Base-by-base conservation (phyloP, 805 yeast genomes). In the Saturnispora dispora region DNA sequence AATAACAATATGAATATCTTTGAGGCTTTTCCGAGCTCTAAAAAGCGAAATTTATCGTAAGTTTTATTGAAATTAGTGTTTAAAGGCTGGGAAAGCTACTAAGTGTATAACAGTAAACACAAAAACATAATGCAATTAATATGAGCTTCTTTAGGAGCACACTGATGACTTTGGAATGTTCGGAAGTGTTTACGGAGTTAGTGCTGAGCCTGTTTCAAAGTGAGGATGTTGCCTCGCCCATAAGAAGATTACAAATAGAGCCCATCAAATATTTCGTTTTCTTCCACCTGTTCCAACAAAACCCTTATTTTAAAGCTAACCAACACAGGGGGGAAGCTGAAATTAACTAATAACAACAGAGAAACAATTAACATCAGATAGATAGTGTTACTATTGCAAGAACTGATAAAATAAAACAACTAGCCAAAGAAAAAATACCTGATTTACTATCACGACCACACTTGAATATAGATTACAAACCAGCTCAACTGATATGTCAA, bases 401-500 rank as follows among this genome's bases (percentile, higher is more conserved):
- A 30, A 30, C 33, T 2, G n/a, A 30, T 30, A 9, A 30, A 13
- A 30, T 9, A 30, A 13, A 30, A 13, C 33, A 30, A 30, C 13
- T 30, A 11, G 10, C 15, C 13, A 13, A 9, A 30, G 15, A 17
- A 37, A 10, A 20, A 6, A 37, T 37, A 37, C 41, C 22, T 11
- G 23, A 20, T 17, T 37, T 10, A 37, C 41, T 7, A 37, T 37
- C 22, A 18, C 41, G 17, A 18, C 41, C 41, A 37, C 22, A 37
- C 41, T 37, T 37, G 41, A 37, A 18, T 37, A 37, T 37, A 37
- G 41, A 37, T 18, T 37, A 37, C 17, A 37, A 37, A 37, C 5
- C 22, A 37, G 41, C 41, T 37, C 41, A 37, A 37, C 25, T 18
- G 41, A 17, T 25, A 48, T 48, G 51, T 43, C 51, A 33, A 48